Evolutionary conservation across 768 basidiomycete species (phyloP).

Genomic region (Serendipita vermifera): DNA sequence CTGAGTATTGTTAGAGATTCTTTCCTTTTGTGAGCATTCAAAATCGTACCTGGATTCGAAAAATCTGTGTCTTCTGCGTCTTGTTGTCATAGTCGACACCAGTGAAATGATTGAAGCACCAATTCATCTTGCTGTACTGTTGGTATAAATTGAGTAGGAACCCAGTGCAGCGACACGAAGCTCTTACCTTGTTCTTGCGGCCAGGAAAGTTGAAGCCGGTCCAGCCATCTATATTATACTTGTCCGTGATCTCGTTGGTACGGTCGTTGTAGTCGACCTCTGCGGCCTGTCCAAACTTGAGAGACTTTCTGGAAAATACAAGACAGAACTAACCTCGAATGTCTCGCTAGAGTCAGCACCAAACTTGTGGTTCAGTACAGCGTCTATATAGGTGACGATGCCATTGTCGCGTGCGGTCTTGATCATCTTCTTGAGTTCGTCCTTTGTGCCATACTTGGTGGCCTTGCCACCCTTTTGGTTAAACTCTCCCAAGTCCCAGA

Average conservation of each 20-base stretch:
- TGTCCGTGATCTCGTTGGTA: slow-evolving; percentile 20
- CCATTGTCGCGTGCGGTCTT: slow-evolving; percentile 24
- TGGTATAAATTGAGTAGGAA: slow-evolving; percentile 8
- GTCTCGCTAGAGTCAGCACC: slow-evolving; percentile 27
- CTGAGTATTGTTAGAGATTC: too few relatives aligned
- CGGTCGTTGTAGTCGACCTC: slow-evolving; percentile 12
- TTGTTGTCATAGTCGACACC: slow-evolving; percentile 28
- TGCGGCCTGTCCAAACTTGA: not conserved
- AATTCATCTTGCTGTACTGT: slow-evolving; percentile 11
- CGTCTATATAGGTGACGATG: slow-evolving; percentile 26
- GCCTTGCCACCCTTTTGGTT: slow-evolving; percentile 14
- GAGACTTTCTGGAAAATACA: slow-evolving; percentile 23
- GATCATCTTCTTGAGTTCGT: slow-evolving; percentile 26
- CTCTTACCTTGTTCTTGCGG: slow-evolving; percentile 22
- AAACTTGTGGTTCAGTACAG: slow-evolving; percentile 27
- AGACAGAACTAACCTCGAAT: slow-evolving; percentile 26
- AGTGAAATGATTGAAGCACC: slow-evolving; percentile 23
- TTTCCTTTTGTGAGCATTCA: too few relatives aligned
- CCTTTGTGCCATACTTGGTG: slow-evolving; percentile 30
- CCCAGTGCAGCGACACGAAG: not conserved
- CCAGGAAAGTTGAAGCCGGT: slow-evolving; percentile 28
- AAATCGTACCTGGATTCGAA: too few relatives aligned
- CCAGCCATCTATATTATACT: slow-evolving; percentile 25
- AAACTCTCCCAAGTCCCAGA: slow-evolving; percentile 18
- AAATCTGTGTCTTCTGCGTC: slow-evolving; percentile 23